phyloP scores from a whole-genome alignment of 2,329 filamentous ascomycete genomes.

The Diaporthe amygdali region DNA sequence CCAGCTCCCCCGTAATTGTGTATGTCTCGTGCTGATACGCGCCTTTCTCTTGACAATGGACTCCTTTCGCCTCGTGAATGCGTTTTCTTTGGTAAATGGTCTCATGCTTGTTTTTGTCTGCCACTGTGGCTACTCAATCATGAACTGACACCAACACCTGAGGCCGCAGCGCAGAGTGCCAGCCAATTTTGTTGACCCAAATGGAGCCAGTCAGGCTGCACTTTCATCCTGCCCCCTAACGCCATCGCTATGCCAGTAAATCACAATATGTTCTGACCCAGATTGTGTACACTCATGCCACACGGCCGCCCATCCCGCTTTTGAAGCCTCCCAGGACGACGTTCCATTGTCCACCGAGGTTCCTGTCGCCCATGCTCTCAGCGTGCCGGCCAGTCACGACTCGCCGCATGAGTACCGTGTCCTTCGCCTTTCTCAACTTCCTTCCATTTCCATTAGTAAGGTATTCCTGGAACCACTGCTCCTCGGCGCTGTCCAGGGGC shows the following conservation, averaged over 20 bases:
- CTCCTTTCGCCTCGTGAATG: no score
- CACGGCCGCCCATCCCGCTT: slow-evolving; percentile 44
- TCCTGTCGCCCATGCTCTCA: slow-evolving; percentile 51
- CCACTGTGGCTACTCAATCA: not conserved
- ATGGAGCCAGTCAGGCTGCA: not conserved
- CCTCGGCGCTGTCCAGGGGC: slow-evolving; percentile 74
- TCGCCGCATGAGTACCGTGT: slow-evolving; percentile 75
- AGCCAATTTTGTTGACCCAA: not conserved
- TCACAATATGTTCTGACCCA: not conserved
- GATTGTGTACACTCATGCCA: not conserved
- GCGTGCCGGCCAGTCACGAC: slow-evolving; percentile 69
- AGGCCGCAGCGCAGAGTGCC: not conserved
- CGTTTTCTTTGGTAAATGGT: no score
- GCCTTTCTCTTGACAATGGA: not conserved
- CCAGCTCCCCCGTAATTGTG: no score
- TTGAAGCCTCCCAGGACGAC: slow-evolving; percentile 58
- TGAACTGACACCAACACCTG: not conserved
- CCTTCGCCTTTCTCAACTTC: slow-evolving; percentile 68
- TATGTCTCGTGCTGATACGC: not conserved
- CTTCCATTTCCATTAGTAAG: slow-evolving; percentile 70
- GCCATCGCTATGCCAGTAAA: slow-evolving; percentile 21
- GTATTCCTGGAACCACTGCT: slow-evolving; percentile 75
- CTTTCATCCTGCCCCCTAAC: not conserved
- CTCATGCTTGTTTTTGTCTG: no score
- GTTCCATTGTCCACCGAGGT: slow-evolving; percentile 51